Evolutionary conservation across 2,329 filamentous ascomycete species (phyloP).

Genomic region (Colletotrichum australisinense): DNA sequence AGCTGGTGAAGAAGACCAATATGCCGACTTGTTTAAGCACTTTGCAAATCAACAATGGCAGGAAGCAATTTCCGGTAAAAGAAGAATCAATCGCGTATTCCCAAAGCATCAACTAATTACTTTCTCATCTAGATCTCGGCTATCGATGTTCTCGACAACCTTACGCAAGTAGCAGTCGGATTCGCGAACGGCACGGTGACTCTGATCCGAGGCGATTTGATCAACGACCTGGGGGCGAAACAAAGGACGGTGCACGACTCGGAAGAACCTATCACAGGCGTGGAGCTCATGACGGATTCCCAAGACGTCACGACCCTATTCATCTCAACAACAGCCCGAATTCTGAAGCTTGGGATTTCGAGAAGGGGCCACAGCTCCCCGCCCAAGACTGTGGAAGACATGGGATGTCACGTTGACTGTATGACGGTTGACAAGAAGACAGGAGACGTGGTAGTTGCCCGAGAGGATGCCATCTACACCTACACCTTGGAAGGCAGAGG

Average conservation of each 20-base stretch:
- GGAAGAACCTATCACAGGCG: constrained; percentile 93
- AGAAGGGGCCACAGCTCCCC: constrained; percentile 91
- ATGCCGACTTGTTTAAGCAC: constrained; percentile 89
- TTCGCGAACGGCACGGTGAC: constrained; percentile 97
- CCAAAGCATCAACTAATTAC: background rate
- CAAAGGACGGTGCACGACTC: constrained; percentile 97
- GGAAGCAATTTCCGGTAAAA: constrained; percentile 89
- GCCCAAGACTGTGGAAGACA: constrained; percentile 88
- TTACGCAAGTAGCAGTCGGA: constrained; percentile 92
- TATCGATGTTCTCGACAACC: constrained; percentile 86
- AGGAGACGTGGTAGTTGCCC: constrained; percentile 89
- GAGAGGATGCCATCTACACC: constrained; percentile 95
- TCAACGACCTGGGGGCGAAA: constrained; percentile 93
- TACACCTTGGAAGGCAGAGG: constrained; percentile 89
- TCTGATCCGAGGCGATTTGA: constrained; percentile 90
- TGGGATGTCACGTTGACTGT: constrained; percentile 91
- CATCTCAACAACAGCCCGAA: constrained; percentile 89
- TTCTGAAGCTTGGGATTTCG: constrained; percentile 87
- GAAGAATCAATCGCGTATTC: background rate
- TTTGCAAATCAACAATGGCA: constrained; percentile 86
- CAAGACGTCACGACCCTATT: constrained; percentile 79
- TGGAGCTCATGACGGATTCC: constrained; percentile 76
- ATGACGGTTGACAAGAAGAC: constrained; percentile 87
- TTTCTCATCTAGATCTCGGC: constrained; percentile 75
- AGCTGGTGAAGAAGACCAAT: constrained; percentile 92